Conservation (phyloP, 768 basidiomycete species). For the Lenzites betulinus region DNA sequence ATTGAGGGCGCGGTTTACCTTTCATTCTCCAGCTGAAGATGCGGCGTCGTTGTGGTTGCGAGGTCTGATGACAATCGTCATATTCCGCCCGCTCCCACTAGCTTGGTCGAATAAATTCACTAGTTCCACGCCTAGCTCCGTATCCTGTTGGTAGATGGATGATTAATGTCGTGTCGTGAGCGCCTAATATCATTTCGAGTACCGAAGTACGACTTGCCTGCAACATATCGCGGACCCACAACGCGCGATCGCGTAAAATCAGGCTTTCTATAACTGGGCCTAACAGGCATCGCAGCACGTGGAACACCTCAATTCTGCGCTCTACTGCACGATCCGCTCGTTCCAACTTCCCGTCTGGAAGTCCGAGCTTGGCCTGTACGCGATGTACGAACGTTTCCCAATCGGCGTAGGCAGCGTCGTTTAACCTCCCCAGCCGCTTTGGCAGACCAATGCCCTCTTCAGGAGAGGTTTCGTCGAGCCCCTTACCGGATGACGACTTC, state of each 20-base stretch:
- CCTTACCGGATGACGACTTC: neutral
- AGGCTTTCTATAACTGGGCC: slow-evolving; percentile 69
- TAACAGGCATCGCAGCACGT: slow-evolving; percentile 65
- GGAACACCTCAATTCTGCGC: slow-evolving; percentile 55
- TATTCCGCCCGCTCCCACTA: slow-evolving; percentile 71
- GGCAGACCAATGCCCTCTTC: neutral
- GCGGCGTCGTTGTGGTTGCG: neutral
- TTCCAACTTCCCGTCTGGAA: neutral
- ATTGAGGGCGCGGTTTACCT: neutral
- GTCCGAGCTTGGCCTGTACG: slow-evolving; percentile 21
- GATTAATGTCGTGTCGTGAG: neutral
- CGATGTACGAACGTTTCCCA: slow-evolving; percentile 48
- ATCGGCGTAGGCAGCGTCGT: slow-evolving; percentile 48
- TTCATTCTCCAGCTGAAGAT: neutral
- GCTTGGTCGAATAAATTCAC: slow-evolving; percentile 75
- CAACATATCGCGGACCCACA: slow-evolving; percentile 53
- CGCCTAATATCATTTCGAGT: neutral
- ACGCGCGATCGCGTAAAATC: slow-evolving; percentile 61
- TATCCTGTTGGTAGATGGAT: slow-evolving; percentile 7
- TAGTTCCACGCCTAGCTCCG: slow-evolving; percentile 37
- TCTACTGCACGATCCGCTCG: slow-evolving; percentile 31
- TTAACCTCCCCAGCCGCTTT: slow-evolving; percentile 51
- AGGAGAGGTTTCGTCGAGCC: neutral
- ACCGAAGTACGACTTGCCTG: slow-evolving; percentile 22
- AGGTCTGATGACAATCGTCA: slow-evolving; percentile 49